Evolutionary conservation across 306 rosid genomes (phyloP), one percentile per base, ranked within the genome.

Genomic region (Vigna nakashimae): DNA sequence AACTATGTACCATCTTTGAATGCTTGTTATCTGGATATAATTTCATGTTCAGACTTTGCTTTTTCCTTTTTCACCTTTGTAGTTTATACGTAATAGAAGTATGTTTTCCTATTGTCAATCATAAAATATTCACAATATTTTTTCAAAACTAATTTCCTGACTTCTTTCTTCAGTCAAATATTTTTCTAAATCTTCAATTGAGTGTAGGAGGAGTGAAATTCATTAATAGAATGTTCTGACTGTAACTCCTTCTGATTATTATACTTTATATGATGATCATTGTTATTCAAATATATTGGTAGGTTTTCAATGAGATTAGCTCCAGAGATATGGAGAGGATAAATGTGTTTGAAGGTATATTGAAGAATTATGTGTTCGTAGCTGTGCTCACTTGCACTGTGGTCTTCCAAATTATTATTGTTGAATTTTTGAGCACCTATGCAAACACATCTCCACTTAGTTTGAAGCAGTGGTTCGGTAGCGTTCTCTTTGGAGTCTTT

Each of bases 301-400:
- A 95, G 98, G 98, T 83, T 77, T 95, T 95, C 88, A 95, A 95
- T 78, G 98, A 92, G 97, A 84, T 95, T 83, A 95, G 90, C 87
- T 95, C 96, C 11, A 88, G 99, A 79, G 99, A 95, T 81, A 95
- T 92, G 99, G 99, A 92, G 89, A 96, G 89, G 90, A 75, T 92
- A 78, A 92, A 96, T 60, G 98, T 96, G 46, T 87, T 92, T 75
- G 76, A 92, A 80, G 98, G 96, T 51, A 88, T 96, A 81, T 56
- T 88, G 84, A 60, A 88, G 83, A 96, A 92, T 77, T 91, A 95
- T 13, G 97, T 95, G 66, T 92, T 95, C 71, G 91, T 86, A 74
- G 67, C 88, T 14, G 99, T 95, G 69, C 92, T 95, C 46, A 50
- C 88, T 65, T 80, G 90, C 88, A 91, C 99, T 10, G 74, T 79